These are phyloP conservation scores for Mycena indigotica DNA, from an alignment of 768 basidiomycete species.

Conservation along the genomic window DNA sequence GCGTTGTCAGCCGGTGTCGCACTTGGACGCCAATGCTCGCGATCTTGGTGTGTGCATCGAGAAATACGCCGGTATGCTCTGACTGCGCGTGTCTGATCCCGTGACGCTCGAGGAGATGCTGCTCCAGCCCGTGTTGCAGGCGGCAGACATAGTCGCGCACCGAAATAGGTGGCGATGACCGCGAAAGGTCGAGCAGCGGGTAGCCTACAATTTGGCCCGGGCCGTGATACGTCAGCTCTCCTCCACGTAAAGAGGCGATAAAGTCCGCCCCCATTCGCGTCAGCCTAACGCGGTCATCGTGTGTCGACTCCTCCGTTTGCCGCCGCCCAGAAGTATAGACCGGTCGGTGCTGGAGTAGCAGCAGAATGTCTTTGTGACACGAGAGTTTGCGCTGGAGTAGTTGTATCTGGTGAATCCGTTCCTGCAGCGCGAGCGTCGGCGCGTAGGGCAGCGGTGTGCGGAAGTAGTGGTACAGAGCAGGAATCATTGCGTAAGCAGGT, in stretches of 20 bases:
- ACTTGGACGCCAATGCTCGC: constrained; percentile 97
- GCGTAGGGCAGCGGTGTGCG: constrained; percentile 75
- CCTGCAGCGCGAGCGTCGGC: constrained; percentile 68
- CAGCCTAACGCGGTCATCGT: constrained; percentile 64
- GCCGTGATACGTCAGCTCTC: constrained; percentile 95
- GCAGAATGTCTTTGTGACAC: constrained; percentile 62
- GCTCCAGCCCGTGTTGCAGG: constrained; percentile 72
- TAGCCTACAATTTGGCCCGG: constrained; percentile 98
- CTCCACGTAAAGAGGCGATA: constrained; percentile 78
- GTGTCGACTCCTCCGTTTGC: constrained; percentile 63
- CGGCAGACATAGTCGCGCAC: constrained; percentile 84
- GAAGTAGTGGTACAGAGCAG: constrained; percentile 81
- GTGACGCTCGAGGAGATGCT: constrained; percentile 62
- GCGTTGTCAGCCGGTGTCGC: constrained; percentile 89
- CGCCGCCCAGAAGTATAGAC: constrained; percentile 95
- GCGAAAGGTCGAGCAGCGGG: constrained; percentile 87
- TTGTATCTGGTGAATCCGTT: constrained; percentile 69
- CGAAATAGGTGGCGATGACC: constrained; percentile 68
- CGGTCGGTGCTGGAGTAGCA: constrained; percentile 87
- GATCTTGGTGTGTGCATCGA: constrained; percentile 79
- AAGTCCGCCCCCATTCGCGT: constrained; percentile 85
- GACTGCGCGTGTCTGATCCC: constrained; percentile 59
- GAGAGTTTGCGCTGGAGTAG: constrained; percentile 46
- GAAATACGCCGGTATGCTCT: constrained; percentile 90
- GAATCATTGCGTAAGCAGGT: constrained; percentile 25